Base-by-base conservation (phyloP, 116 monocot genomes). In the Posidonia oceanica region DNA sequence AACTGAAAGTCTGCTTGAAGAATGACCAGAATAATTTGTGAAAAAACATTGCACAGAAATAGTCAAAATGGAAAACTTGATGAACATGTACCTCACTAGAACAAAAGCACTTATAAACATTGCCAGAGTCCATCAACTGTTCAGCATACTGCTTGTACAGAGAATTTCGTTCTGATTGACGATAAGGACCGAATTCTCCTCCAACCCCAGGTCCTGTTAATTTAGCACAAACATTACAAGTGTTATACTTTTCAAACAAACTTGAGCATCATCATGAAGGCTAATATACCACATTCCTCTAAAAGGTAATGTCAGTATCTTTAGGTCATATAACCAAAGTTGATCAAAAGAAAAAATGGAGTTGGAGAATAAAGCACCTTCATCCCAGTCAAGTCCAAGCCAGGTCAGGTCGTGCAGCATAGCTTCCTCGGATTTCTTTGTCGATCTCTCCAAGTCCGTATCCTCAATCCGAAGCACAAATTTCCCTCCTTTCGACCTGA, bases 351-450 rank as follows among this genome's bases (percentile, higher is more conserved):
- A n/a, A 68, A 5, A 3, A 18, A 61, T 10, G 42, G n/a, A 22
- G 21, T 52, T 39, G 18, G 21, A 40, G 39, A 61, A 0, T 29
- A 64, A 36, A 13, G 39, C 38, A 97, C 97, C 92, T 92, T 97
- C 97, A 77, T 97, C 97, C 92, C 92, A 97, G 52, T 97, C 87
- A 81, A 97, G 92, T 22, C 97, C 97, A 71, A 97, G 89, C 97
- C 97, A 97, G 38, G 85, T 69, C n/a, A 97, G 80, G 75, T 97
- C 97, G 39, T 80, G 78, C 51, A 97, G 53, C 80, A 97, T 52
- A 51, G 92, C 92, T 73, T 97, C 89, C 79, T 97, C 97, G 4
- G 92, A 97, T 69, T 91, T 80, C 73, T 82, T 97, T 23, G 92
- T 92, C 18, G 97, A 97, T 70, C 97, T 86, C 85, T 92, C 97